phyloP scores from a whole-genome alignment of 768 basidiomycete genomes.

The Phaeolepiota aurea region DNA sequence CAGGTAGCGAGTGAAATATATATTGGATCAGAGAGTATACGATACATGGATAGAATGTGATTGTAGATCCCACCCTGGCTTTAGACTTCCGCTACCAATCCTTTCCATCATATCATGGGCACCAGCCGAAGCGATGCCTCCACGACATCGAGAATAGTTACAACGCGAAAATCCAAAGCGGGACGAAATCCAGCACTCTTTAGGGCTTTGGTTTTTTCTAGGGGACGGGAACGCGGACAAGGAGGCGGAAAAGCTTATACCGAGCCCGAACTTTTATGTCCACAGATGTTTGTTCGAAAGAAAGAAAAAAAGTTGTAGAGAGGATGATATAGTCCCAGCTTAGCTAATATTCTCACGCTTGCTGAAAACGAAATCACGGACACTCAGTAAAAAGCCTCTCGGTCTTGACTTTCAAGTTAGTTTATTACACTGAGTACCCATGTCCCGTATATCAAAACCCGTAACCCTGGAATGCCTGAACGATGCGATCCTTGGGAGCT shows the following conservation, averaged over 20 bases:
- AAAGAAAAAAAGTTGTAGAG: slow-evolving; percentile 6
- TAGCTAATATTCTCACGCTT: slow-evolving; percentile 38
- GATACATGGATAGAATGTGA: background rate
- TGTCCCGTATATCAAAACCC: slow-evolving; percentile 44
- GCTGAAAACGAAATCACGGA: slow-evolving; percentile 15
- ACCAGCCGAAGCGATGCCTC: slow-evolving; percentile 69
- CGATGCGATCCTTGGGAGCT: slow-evolving; percentile 58
- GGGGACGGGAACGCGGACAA: slow-evolving; percentile 94
- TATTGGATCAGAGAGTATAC: background rate
- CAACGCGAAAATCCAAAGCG: slow-evolving; percentile 28
- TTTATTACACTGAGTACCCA: slow-evolving; percentile 17
- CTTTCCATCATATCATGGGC: slow-evolving; percentile 52
- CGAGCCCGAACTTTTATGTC: slow-evolving; percentile 93
- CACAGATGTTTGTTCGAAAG: slow-evolving; percentile 64
- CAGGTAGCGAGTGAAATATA: too few species aligned
- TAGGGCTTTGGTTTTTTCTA: slow-evolving; percentile 43
- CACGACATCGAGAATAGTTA: slow-evolving; percentile 35
- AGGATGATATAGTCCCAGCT: slow-evolving; percentile 14
- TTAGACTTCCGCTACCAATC: slow-evolving; percentile 17
- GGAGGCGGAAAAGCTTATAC: slow-evolving; percentile 74
- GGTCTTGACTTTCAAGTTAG: background rate
- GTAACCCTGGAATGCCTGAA: slow-evolving; percentile 43
- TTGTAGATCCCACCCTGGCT: slow-evolving; percentile 27
- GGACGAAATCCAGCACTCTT: slow-evolving; percentile 22
- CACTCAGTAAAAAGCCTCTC: background rate